These are phyloP conservation scores for Epichloe amarillans DNA, from an alignment of 2,329 filamentous ascomycete species.

Conservation along the genomic window DNA sequence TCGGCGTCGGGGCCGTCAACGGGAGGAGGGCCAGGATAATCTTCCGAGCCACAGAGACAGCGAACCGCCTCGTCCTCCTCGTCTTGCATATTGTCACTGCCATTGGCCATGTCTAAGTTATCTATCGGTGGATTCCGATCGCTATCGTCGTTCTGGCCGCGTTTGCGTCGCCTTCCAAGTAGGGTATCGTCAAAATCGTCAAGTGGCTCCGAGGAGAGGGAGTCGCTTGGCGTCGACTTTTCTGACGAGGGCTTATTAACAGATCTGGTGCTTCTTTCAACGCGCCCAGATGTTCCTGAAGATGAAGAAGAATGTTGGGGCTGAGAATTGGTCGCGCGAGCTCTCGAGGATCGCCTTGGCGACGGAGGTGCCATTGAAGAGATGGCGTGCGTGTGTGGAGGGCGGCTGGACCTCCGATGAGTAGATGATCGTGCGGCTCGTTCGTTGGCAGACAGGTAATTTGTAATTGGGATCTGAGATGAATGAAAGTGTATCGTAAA, in stretches of 20 bases:
- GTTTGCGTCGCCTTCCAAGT: conserved; percentile 67
- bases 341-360: conserved; percentile 83
- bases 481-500: not conserved
- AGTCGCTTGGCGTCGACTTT: conserved; percentile 65
- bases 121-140: conserved; percentile 32
- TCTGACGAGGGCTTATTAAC: conserved; percentile 59
- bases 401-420: conserved; percentile 12
- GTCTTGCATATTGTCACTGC: conserved; percentile 53
- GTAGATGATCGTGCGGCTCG: not conserved
- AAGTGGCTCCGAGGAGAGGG: conserved; percentile 54
- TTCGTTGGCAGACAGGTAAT: not conserved
- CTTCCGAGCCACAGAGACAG: conserved; percentile 87
- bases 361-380: conserved; percentile 49
- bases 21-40: conserved; percentile 76
- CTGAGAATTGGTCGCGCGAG: conserved; percentile 64
- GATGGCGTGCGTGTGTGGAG: conserved; percentile 13
- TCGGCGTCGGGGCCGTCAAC: conserved; percentile 46
- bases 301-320: conserved; percentile 70
- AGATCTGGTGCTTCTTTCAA: conserved; percentile 60
- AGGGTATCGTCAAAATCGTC: conserved; percentile 58
- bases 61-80: conserved; percentile 90
- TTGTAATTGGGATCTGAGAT: not conserved
- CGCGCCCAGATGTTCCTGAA: conserved; percentile 62
- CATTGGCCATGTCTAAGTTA: conserved; percentile 41
- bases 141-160: conserved; percentile 51